Conservation (phyloP, 1,139 yeast species). For the Diutina neorugosa region DNA sequence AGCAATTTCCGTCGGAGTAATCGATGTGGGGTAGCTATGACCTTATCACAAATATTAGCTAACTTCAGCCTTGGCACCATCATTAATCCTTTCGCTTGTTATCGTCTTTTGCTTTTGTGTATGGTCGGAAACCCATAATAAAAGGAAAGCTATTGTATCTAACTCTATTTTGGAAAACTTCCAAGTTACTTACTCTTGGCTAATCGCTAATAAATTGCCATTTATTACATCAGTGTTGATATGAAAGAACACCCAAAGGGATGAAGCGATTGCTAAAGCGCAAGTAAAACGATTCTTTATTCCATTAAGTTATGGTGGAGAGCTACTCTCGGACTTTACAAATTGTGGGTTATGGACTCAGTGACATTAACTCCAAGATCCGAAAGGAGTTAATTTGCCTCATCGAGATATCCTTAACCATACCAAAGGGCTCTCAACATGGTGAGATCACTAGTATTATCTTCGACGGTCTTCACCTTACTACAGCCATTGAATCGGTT, state of each 20-base stretch:
- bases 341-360: background rate
- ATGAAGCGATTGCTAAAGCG: too few relatives aligned
- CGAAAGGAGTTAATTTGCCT: background rate
- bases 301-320: too few relatives aligned
- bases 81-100: background rate
- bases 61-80: background rate
- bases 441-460: background rate
- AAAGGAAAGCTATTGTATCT: background rate
- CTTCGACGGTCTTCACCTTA: too few relatives aligned
- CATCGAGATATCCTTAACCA: background rate
- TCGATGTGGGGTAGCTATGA: background rate
- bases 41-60: background rate
- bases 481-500: too few relatives aligned
- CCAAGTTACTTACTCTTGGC: background rate
- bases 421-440: background rate
- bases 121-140: too few relatives aligned
- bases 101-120: background rate
- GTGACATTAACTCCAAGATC: too few relatives aligned
- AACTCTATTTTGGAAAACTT: background rate
- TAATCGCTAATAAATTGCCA: background rate
- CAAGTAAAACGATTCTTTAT: too few relatives aligned
- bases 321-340: background rate
- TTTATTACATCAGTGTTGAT: background rate
- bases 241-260: too few relatives aligned
- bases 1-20: background rate